Conservation (phyloP, 2,329 filamentous ascomycete genomes). For the Didymella glomerata region DNA sequence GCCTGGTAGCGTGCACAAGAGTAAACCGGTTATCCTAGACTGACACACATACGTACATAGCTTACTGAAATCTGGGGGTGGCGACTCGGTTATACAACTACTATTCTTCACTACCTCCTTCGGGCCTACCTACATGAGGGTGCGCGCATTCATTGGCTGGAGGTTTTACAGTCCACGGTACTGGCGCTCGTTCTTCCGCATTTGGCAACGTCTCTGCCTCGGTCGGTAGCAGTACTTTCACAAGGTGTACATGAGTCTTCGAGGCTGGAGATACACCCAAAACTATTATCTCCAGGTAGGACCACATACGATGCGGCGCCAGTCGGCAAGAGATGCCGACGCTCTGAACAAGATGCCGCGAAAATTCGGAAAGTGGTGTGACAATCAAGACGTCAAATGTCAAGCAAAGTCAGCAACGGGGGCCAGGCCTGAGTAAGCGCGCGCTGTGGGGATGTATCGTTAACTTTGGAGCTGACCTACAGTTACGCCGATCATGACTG, state of each 20-base stretch:
- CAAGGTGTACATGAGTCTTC: neutral
- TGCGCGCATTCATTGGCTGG: constrained; percentile 5
- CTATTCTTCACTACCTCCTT: neutral
- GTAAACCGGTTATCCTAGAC: neutral
- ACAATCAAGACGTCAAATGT: constrained; percentile 12
- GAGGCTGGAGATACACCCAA: neutral
- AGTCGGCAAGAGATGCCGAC: constrained; percentile 23
- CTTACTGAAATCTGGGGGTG: constrained; percentile 6
- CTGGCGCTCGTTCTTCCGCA: constrained; percentile 20
- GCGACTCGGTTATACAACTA: constrained; percentile 12
- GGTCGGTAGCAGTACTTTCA: neutral
- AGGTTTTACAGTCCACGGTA: constrained; percentile 2
- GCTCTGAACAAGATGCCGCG: constrained; percentile 13
- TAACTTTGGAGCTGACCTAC: constrained; percentile 11
- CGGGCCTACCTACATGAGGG: neutral
- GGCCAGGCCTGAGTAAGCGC: constrained; percentile 20
- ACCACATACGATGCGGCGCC: neutral
- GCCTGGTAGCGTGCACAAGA: neutral
- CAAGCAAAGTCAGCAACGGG: constrained; percentile 18
- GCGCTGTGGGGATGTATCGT: constrained; percentile 19
- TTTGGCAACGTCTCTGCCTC: constrained; percentile 17
- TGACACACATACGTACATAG: neutral
- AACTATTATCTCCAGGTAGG: neutral
- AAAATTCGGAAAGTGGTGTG: constrained; percentile 16
- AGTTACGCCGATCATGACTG: constrained; percentile 17